Evolutionary conservation across 805 yeast genomes (phyloP).

Genomic region (Sugiyamaella floridensis): DNA sequence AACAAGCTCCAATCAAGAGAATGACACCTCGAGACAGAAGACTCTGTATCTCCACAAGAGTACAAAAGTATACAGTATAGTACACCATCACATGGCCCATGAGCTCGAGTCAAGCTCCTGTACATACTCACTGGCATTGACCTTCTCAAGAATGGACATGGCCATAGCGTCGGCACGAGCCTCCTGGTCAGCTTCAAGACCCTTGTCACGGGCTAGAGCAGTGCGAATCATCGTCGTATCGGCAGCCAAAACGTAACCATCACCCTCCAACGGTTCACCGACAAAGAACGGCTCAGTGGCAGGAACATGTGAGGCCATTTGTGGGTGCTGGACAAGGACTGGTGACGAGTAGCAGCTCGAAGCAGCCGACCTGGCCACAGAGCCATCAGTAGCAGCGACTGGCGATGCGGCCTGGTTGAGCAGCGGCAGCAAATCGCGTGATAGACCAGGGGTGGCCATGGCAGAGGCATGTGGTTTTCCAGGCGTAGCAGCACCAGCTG

Average conservation of each 20-base stretch:
- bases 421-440: slow-evolving; percentile 11
- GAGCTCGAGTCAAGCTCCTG: slow-evolving; percentile 18
- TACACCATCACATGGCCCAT: slow-evolving; percentile 10
- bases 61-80: not conserved
- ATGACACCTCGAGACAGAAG: not conserved
- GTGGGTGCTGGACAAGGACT: slow-evolving; percentile 3
- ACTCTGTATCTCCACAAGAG: not conserved
- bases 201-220: not conserved
- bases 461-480: not conserved
- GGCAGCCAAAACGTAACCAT: slow-evolving; percentile 1
- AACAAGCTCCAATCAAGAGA: not conserved
- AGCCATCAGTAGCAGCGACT: not conserved
- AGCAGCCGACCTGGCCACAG: slow-evolving; percentile 6
- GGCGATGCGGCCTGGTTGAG: slow-evolving; percentile 3
- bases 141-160: slow-evolving; percentile 28
- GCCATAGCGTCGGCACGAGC: slow-evolving; percentile 31
- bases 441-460: slow-evolving; percentile 1
- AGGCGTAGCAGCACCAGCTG: slow-evolving; percentile 3
- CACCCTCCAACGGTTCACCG: not conserved
- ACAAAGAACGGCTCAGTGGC: slow-evolving; percentile 8
- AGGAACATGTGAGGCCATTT: not conserved
- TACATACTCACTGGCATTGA: slow-evolving; percentile 24
- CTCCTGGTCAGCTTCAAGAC: slow-evolving; percentile 17
- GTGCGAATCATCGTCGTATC: not conserved
- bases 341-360: slow-evolving; percentile 13